A percentile compares a stretch with the other conserved stretches of the same genome.
phyloP scores from a whole-genome alignment of 306 rosid species.

The peach (Prunus persica) region Prunus_persica_NCBIv2 NC_034009.1:19835001-19835500 shows the following conservation, averaged over 20 bases:
- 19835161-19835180: not conserved
- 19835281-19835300: not conserved
- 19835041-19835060: too few relatives aligned
- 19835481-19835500: not conserved
- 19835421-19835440: not conserved
- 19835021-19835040: too few relatives aligned
- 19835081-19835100: too few relatives aligned
- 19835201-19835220: not conserved
- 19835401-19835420: too few relatives aligned
- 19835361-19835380: not conserved
- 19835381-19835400: not conserved
- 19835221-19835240: not conserved
- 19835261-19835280: not conserved
- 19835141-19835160: not conserved
- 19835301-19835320: not conserved
- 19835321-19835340: too few relatives aligned
- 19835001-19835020: too few relatives aligned
- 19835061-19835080: too few relatives aligned
- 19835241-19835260: not conserved
- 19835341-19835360: too few relatives aligned
- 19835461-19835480: too few relatives aligned
- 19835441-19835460: too few relatives aligned
- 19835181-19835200: not conserved
- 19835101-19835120: not conserved
- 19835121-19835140: not conserved